These are phyloP conservation scores for Geum urbanum DNA, from an alignment of 306 rosid species.

Conservation along the genomic window DNA sequence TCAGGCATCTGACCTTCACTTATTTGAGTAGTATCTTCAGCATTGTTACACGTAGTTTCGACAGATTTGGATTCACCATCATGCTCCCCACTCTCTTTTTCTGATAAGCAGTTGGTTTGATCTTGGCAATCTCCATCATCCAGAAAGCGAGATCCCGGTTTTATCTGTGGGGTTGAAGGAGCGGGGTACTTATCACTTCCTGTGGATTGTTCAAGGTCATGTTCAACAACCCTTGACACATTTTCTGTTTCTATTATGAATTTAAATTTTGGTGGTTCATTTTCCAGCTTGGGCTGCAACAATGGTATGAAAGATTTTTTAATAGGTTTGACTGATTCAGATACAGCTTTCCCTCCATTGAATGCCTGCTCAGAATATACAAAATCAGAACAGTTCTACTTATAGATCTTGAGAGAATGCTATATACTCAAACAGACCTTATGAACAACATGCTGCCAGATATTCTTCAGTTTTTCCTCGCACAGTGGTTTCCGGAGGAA, in stretches of 20 bases:
- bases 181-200: conserved; percentile 89
- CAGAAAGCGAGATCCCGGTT: conserved; percentile 64
- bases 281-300: conserved; percentile 50
- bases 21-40: conserved; percentile 38
- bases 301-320: conserved; percentile 55
- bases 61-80: conserved; percentile 73
- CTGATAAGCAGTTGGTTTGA: conserved; percentile 56
- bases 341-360: conserved; percentile 47
- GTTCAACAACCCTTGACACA: conserved; percentile 33
- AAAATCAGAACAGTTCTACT: conserved; percentile 29
- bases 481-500: conserved; percentile 83
- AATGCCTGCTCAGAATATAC: conserved; percentile 68
- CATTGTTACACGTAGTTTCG: conserved; percentile 55
- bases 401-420: conserved; percentile 12
- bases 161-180: conserved; percentile 90
- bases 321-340: conserved; percentile 58
- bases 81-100: conserved; percentile 67
- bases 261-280: conserved; percentile 25
- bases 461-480: conserved; percentile 82
- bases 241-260: conserved; percentile 38
- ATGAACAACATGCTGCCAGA: conserved; percentile 99
- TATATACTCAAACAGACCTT: conserved; percentile 54
- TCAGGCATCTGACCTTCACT: conserved; percentile 31
- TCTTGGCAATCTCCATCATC: conserved; percentile 91
- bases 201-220: conserved; percentile 45